Evolutionary conservation across 2,329 filamentous ascomycete genomes (phyloP).

Genomic region (Monosporascus sp.): DNA sequence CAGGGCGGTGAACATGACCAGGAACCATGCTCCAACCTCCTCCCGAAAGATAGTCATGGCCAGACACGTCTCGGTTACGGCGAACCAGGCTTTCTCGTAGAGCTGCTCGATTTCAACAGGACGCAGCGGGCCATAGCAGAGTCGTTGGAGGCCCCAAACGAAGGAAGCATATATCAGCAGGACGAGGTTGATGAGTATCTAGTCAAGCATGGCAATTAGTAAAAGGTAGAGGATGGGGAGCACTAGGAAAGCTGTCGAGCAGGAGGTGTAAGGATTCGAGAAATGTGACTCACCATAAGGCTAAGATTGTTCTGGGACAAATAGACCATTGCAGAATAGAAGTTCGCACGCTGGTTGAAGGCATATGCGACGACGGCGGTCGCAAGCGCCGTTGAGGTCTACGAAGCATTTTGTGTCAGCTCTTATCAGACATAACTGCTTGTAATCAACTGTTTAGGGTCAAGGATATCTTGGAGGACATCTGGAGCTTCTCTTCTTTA

Average conservation of each 20-base stretch:
- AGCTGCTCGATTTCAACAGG: constrained; percentile 95
- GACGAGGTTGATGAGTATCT: constrained; percentile 89
- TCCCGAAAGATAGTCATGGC: constrained; percentile 98
- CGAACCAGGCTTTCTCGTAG: constrained; percentile 97
- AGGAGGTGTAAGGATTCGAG: neutral
- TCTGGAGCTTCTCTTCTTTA: neutral
- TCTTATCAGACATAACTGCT: neutral
- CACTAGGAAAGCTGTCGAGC: neutral
- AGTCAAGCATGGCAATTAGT: constrained; percentile 1
- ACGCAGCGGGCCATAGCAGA: constrained; percentile 85
- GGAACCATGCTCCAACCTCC: constrained; percentile 88
- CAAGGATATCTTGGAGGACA: constrained; percentile 1
- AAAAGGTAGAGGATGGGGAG: constrained; percentile 3
- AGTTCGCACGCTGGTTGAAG: constrained; percentile 92
- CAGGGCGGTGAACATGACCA: constrained; percentile 92
- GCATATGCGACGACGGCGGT: constrained; percentile 80
- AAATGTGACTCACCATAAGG: constrained; percentile 61
- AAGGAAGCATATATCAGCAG: constrained; percentile 75
- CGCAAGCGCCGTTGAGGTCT: constrained; percentile 80
- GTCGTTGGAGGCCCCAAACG: constrained; percentile 79
- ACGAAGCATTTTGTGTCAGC: constrained; percentile 13
- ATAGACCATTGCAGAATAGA: constrained; percentile 97
- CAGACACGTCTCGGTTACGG: constrained; percentile 90
- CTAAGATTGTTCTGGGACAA: constrained; percentile 95
- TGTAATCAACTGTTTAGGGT: constrained; percentile 3